Evolutionary conservation across 2,329 filamentous ascomycete genomes (phyloP).

Genomic region (Colletotrichum sp.): DNA sequence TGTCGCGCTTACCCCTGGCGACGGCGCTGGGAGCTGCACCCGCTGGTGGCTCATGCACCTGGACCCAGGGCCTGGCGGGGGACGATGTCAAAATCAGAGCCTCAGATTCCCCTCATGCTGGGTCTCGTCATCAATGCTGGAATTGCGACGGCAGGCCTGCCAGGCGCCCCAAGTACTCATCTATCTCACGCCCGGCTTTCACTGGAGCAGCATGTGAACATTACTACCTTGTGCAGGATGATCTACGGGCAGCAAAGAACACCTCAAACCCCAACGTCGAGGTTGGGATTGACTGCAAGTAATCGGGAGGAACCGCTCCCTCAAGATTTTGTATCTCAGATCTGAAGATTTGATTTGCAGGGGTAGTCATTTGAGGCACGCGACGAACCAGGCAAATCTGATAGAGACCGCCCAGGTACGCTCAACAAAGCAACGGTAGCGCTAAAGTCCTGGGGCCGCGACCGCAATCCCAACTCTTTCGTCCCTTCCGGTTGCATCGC

Average conservation of each 20-base stretch:
- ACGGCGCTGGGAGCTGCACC: not conserved
- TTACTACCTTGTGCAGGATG: not conserved
- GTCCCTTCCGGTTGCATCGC: not conserved
- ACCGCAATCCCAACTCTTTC: not conserved
- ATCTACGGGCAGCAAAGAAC: not conserved
- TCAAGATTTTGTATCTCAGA: not conserved
- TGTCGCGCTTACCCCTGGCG: not conserved
- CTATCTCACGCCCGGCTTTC: not conserved
- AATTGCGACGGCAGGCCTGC: not conserved
- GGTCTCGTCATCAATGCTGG: not conserved
- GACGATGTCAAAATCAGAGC: not conserved
- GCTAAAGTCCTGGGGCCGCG: not conserved
- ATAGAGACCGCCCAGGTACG: not conserved
- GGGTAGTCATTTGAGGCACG: not conserved
- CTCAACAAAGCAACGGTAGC: not conserved
- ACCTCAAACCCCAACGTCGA: not conserved
- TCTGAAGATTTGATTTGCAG: not conserved
- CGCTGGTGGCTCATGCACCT: not conserved
- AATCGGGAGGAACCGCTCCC: not conserved
- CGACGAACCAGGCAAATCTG: not conserved
- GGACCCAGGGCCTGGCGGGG: not conserved
- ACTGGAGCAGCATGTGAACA: not conserved
- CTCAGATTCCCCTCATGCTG: not conserved
- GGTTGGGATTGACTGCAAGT: not conserved
- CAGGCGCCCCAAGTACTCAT: rapidly evolving